Evolutionary conservation across 768 basidiomycete species (phyloP).

Genomic region (Russula griseocarnosa): DNA sequence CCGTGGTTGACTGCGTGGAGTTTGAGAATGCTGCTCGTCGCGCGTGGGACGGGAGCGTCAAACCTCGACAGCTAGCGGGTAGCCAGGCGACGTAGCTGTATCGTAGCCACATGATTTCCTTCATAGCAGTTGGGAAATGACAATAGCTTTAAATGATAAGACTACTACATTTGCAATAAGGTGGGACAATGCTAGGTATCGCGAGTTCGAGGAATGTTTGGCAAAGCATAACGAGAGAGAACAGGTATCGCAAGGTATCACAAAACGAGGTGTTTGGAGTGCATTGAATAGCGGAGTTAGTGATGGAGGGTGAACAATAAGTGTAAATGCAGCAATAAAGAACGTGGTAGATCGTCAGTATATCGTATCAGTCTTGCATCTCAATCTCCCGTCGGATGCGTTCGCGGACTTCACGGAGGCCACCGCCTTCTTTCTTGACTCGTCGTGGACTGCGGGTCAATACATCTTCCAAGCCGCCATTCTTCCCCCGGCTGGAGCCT

Average conservation of each 20-base stretch:
- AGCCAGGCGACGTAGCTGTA: neutral
- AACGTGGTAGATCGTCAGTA: conserved; percentile 15
- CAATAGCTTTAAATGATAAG: neutral
- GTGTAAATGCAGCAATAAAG: conserved; percentile 23
- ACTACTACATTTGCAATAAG: conserved; percentile 18
- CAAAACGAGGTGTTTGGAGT: conserved; percentile 22
- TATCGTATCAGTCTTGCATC: conserved; percentile 47
- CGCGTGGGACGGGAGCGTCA: conserved; percentile 28
- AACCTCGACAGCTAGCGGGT: neutral
- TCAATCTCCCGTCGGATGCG: conserved; percentile 78
- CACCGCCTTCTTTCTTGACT: conserved; percentile 67
- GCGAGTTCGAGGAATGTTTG: conserved; percentile 15
- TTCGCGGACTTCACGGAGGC: conserved; percentile 75
- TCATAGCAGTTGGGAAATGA: neutral
- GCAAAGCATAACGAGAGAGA: conserved; percentile 9
- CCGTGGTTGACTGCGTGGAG: conserved; percentile 61
- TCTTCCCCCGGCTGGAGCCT: conserved; percentile 42
- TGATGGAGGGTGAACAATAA: conserved; percentile 4
- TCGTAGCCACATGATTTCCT: neutral
- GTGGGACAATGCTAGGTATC: conserved; percentile 23
- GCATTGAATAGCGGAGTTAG: neutral
- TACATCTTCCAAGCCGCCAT: conserved; percentile 59
- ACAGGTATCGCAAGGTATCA: conserved; percentile 27
- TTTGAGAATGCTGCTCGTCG: conserved; percentile 55
- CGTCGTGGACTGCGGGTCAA: conserved; percentile 66